Evolutionary conservation across 139 green algal genomes (phyloP).

Genomic region (Trebouxia sp.): DNA sequence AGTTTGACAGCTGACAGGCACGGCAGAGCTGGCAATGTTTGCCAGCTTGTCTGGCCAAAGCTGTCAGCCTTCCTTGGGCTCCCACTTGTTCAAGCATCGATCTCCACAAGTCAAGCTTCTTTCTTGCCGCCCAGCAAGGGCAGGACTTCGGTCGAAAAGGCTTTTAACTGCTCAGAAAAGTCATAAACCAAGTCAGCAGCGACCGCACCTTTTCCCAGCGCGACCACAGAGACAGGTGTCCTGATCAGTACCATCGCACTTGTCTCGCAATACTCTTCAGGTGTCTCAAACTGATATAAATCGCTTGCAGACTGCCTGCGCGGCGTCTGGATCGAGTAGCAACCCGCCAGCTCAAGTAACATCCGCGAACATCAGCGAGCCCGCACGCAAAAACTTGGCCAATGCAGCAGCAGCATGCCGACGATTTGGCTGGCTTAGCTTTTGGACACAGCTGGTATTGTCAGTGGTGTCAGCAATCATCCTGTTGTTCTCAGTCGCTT

Average conservation of each 20-base stretch:
- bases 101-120: too few relatives aligned
- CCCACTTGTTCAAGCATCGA: too few relatives aligned
- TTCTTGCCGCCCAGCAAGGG: too few relatives aligned
- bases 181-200: too few relatives aligned
- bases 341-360: neutral
- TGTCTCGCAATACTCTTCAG: neutral
- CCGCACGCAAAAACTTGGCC: conserved; percentile 45
- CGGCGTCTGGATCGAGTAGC: neutral
- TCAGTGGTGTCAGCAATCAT: conserved; percentile 88
- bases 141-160: too few relatives aligned
- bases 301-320: too few relatives aligned
- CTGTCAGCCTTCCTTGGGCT: neutral
- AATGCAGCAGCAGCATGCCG: conserved; percentile 44
- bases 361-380: conserved; percentile 40
- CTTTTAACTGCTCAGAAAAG: too few relatives aligned
- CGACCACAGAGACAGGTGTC: neutral
- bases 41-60: neutral
- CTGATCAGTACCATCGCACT: neutral
- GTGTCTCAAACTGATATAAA: too few relatives aligned
- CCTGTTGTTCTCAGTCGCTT: conserved; percentile 93
- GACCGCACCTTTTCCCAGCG: too few relatives aligned
- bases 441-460: conserved; percentile 95
- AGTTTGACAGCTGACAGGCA: neutral
- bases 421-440: conserved; percentile 85
- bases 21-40: neutral